Evolutionary conservation across 2,329 filamentous ascomycete genomes (phyloP), one percentile per base, ranked within the genome.

Genomic region (Sphaerulina vaccinii): DNA sequence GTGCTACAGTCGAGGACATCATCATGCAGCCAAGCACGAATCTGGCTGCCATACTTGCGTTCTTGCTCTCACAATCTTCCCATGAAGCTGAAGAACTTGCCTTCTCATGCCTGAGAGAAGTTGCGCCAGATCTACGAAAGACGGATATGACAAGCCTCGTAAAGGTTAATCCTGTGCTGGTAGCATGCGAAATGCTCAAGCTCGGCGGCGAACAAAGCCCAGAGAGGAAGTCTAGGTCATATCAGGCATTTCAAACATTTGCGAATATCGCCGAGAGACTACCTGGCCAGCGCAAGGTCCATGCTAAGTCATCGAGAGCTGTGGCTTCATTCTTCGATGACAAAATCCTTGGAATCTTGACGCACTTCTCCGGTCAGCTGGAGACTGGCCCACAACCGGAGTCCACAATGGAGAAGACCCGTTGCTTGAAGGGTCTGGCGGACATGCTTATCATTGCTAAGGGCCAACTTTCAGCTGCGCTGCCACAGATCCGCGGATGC

Each of bases 401-500:
- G 27, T 51, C 52, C 7, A 44, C 56, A 35, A 19, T 51, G 11
- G 90, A 96, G 66, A 89, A 90, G 63, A 82, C 82, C 50, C 81
- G 87, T 52, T 90, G 86, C 61, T 82, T 99, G 7, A 82, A 82
- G 57, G 91, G 89, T 4, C 86, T 99, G 66, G 87, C 90, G 60
- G 89, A 95, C 66, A 88, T 99, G 81, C 86, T 96, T 43, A 82
- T 77, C 48, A 76, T 95, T 42, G 87, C 88, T 38, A 86, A 84
- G 62, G 78, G 78, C 2, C 84, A 88, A 64, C 83, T 91, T 24
- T 85, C 84, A 55, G 84, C 86, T 61, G 93, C 89, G 43, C 77
- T 96, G 35, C 92, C 93, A 18, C 92, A 96, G 75, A 92, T 97
- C 50, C 90, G 90, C 59, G 90, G 92, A n/a, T 96, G 89, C 66